Percentiles rank a stretch among this genome's conserved stretches.
Evolutionary conservation across 2,329 filamentous ascomycete genomes (phyloP).

Genomic region (Neurospora sp.): DNA sequence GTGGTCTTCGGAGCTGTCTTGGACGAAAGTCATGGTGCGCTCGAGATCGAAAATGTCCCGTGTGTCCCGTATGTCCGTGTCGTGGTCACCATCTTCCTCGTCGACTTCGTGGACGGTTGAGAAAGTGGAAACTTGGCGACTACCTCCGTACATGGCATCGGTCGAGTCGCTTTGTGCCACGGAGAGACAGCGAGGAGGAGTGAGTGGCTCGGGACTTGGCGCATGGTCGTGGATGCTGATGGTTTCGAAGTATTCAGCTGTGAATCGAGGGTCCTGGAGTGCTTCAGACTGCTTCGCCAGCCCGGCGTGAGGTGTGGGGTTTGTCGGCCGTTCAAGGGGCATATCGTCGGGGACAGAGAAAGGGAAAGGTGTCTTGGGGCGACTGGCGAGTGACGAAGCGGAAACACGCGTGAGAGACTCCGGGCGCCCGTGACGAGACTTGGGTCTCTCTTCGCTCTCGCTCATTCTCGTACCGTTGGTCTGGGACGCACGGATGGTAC

Average conservation of each 20-base stretch:
- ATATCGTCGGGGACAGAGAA: background rate
- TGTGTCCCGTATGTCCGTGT: background rate
- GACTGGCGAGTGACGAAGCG: background rate
- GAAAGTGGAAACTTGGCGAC: background rate
- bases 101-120: background rate
- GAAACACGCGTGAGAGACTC: background rate
- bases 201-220: background rate
- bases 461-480: background rate
- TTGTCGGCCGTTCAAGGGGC: slow-evolving; percentile 3
- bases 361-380: background rate
- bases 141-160: background rate
- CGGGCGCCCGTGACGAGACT: background rate
- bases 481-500: background rate
- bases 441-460: background rate
- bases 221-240: background rate
- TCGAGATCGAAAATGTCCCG: background rate
- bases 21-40: background rate
- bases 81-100: background rate
- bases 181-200: background rate
- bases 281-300: slow-evolving; percentile 7
- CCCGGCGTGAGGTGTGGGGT: slow-evolving; percentile 6
- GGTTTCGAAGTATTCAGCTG: slow-evolving; percentile 24
- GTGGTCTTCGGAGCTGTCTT: background rate
- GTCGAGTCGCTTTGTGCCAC: background rate
- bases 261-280: background rate